Evolutionary conservation across 75 land plant genomes (phyloP), one percentile per base, ranked within the genome.

Genomic region (Larix kaempferi): DNA sequence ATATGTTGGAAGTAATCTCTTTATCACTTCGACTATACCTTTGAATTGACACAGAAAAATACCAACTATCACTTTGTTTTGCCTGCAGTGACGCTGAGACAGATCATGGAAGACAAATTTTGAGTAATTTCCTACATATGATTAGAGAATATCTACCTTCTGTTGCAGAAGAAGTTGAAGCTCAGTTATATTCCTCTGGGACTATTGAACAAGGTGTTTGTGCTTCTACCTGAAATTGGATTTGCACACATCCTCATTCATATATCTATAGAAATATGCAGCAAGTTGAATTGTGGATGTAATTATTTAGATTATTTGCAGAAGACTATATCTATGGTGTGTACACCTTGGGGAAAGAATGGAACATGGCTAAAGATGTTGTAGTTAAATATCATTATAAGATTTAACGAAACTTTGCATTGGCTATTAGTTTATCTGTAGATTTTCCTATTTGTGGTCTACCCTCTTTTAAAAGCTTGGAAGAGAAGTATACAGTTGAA

Each of bases 71-170:
- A 57, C n/a, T 69, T 66, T 37, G 19, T 49, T 52, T 52, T 69
- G 63, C 22, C 1, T 74, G 71, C 79, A 92, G 97, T 61, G 77
- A 78, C n/a, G 69, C 78, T 19, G 81, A 78, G 39, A 56, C 84
- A 56, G 12, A 49, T 49, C 92, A 86, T 77, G 88, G 90, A 59
- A 74, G 73, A 13, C 80, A 66, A 60, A 3, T 87, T 37, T 74
- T 94, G 73, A 67, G 76, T 58, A 86, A 84, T 12, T 94, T 79
- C 66, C 73, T 92, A 67, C 97, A 94, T 57, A 72, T 92, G 21
- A 7, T 94, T 41, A 83, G 80, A 22, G 92, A 94, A 57, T 76
- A 78, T 77, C 57, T 94, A 59, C 97, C 97, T 15, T 62, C 58
- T 71, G 94, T 88, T 73, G 91, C 89, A 33, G 1, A 0, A 29